Evolutionary conservation across 1,139 yeast species (phyloP).

Genomic region (Zygoascus hellenicus): DNA sequence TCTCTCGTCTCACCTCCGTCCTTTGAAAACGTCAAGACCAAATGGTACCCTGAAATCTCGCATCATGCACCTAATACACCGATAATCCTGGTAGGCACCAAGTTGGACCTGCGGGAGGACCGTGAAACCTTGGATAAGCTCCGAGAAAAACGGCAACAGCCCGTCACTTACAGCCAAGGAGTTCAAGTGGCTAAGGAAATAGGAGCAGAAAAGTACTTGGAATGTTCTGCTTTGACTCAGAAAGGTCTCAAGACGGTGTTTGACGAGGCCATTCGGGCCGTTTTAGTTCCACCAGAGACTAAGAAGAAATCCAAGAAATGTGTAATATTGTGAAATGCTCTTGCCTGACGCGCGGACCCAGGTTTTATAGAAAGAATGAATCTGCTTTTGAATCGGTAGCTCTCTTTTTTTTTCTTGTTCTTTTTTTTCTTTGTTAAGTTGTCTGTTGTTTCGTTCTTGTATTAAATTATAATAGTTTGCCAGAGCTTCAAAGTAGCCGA

Average conservation of each 20-base stretch:
- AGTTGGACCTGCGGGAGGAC: constrained; percentile 78
- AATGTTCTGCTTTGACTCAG: constrained; percentile 93
- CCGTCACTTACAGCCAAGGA: constrained; percentile 61
- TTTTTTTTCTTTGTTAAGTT: constrained; percentile 10
- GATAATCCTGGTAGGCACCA: constrained; percentile 78
- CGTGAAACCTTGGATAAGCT: constrained; percentile 69
- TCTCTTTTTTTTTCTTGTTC: constrained; percentile 6
- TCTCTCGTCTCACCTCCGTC: constrained; percentile 80
- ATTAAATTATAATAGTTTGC: neutral
- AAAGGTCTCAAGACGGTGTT: constrained; percentile 71
- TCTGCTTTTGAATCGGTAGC: neutral
- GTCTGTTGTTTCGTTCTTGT: neutral
- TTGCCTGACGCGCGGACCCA: neutral
- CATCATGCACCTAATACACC: constrained; percentile 83
- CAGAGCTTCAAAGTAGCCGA: no score
- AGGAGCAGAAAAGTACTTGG: constrained; percentile 67
- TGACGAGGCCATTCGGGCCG: constrained; percentile 61
- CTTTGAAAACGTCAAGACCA: constrained; percentile 60
- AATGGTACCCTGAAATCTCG: constrained; percentile 84
- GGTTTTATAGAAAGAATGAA: neutral
- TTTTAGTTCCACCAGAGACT: constrained; percentile 8
- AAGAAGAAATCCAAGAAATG: constrained; percentile 44
- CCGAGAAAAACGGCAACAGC: constrained; percentile 55
- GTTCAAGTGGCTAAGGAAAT: constrained; percentile 61
- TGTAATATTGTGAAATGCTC: constrained; percentile 53